Base-by-base conservation (phyloP, 805 yeast species). In the Zygosaccharomyces bisporus region DNA sequence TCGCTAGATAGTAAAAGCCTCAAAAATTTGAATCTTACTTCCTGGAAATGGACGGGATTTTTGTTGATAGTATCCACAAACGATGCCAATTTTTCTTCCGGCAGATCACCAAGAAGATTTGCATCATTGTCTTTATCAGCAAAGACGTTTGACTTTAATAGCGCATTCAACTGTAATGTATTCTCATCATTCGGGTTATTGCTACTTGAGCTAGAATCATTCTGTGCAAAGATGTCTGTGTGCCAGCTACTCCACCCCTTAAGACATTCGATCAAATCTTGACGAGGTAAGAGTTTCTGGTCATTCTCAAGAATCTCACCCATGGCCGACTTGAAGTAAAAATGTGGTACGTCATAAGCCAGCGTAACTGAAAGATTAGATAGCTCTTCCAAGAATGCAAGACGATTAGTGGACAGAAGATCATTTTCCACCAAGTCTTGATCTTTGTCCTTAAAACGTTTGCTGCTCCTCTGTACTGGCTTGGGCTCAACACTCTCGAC, bases 381-480 rank as follows among this genome's bases (percentile, higher is more conserved):
- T 3, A 60, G 39, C 14, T 53, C 56, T n/a, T 37, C 23, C 14
- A 61, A 38, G 46, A 63, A 58, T 0, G 23, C 21, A 1, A 45
- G 29, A 12, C 44, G 40, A 13, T 29, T 32, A 6, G 45, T 40
- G 12, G 20, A 16, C 16, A 21, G 20, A 29, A 13, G 4, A 7
- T 50, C 47, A 18, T 46, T 52, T 8, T 49, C 47, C 6, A 37
- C 48, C 21, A 36, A 38, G 7, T 46, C 57, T 8, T 49, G 51
- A 7, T 64, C 67, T 20, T 55, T 59, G 14, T 62, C 68, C 35
- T 66, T 62, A 40, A 68, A 63, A 18, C 76, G 51, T 50, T 72
- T 74, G 45, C 75, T 72, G 6, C 65, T 53, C 47, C 75, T 54
- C 39, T 65, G 71, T 9, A 59, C 60, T 4, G 55, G 52, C 29